Conservation (phyloP, 495 filamentous ascomycete genomes). For the Penicillium verhagenii region DNA sequence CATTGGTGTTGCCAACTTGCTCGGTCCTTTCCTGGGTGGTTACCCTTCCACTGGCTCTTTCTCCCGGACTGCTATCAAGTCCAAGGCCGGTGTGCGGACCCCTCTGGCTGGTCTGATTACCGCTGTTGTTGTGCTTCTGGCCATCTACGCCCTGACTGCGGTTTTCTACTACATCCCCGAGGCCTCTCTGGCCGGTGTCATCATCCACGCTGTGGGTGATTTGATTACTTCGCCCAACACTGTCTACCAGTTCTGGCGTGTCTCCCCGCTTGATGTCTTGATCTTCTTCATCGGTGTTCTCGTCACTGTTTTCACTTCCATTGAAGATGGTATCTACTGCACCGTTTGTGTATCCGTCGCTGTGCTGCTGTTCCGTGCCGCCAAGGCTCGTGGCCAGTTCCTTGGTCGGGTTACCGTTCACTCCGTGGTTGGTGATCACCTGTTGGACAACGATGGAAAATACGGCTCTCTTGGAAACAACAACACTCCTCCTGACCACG, state of each 20-base stretch:
- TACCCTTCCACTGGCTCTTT: slow-evolving; percentile 97
- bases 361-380: slow-evolving; percentile 80
- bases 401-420: slow-evolving; percentile 86
- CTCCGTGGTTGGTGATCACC: slow-evolving; percentile 81
- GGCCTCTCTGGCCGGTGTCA: slow-evolving; percentile 84
- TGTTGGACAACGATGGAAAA: slow-evolving; percentile 60
- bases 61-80: slow-evolving; percentile 96
- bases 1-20: slow-evolving; percentile 87
- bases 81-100: slow-evolving; percentile 92
- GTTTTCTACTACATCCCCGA: slow-evolving; percentile 96
- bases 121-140: slow-evolving; percentile 82
- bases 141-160: slow-evolving; percentile 87
- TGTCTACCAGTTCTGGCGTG: slow-evolving; percentile 93
- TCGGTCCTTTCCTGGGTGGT: slow-evolving; percentile 90
- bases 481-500: slow-evolving; percentile 28
- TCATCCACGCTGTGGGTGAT: slow-evolving; percentile 96
- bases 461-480: slow-evolving; percentile 53
- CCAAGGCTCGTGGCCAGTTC: slow-evolving; percentile 84
- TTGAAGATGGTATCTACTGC: slow-evolving; percentile 91
- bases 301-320: slow-evolving; percentile 82
- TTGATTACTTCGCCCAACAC: slow-evolving; percentile 92
- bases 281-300: slow-evolving; percentile 95
- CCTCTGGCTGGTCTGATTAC: slow-evolving; percentile 93
- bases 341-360: slow-evolving; percentile 74
- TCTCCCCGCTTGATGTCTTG: slow-evolving; percentile 83